Evolutionary conservation across 208 protist genomes (phyloP).

Genomic region (Porcisia hertigi): DNA sequence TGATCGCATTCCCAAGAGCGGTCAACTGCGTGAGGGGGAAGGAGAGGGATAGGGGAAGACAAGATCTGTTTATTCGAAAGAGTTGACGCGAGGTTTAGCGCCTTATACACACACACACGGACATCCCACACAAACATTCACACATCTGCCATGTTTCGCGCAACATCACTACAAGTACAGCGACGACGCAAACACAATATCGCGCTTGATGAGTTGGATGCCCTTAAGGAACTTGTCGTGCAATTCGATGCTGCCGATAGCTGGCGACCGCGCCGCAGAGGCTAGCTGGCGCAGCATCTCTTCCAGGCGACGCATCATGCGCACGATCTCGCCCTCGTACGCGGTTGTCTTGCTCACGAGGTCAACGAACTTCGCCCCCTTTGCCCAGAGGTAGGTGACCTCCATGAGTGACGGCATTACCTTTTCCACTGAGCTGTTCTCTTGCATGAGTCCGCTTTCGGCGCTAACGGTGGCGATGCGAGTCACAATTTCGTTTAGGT

Average conservation of each 20-base stretch:
- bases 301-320: slow-evolving; percentile 97
- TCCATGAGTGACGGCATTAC: slow-evolving; percentile 97
- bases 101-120: neutral
- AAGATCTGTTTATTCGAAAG: slow-evolving; percentile 4
- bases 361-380: slow-evolving; percentile 97
- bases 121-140: no score
- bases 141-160: neutral
- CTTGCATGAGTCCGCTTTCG: slow-evolving; percentile 90
- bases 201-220: slow-evolving; percentile 97
- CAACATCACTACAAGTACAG: slow-evolving; percentile 93
- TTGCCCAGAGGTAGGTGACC: slow-evolving; percentile 96
- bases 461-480: slow-evolving; percentile 93
- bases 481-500: slow-evolving; percentile 90
- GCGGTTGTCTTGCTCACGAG: slow-evolving; percentile 97
- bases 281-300: slow-evolving; percentile 98
- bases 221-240: slow-evolving; percentile 98
- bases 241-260: slow-evolving; percentile 98
- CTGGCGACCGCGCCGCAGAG: slow-evolving; percentile 96
- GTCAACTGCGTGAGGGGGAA: neutral
- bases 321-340: slow-evolving; percentile 98
- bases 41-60: slow-evolving; percentile 11
- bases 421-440: slow-evolving; percentile 94
- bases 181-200: slow-evolving; percentile 99
- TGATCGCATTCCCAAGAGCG: neutral
- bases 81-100: neutral